phyloP scores from a whole-genome alignment of 2,329 filamentous ascomycete species.

The Ophiocordyceps camponoti-saundersi region DNA sequence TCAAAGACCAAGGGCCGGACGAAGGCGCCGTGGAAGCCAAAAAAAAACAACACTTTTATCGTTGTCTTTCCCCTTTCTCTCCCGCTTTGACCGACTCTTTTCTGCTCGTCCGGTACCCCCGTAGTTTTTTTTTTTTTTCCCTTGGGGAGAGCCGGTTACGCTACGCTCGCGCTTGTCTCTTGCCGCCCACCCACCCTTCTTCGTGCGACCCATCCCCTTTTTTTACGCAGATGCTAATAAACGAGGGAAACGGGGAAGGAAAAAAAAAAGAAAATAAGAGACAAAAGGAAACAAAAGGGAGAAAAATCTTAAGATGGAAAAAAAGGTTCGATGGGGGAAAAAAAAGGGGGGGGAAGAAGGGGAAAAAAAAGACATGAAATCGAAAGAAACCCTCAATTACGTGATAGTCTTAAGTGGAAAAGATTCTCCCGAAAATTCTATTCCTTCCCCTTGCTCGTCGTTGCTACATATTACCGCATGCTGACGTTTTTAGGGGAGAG shows the following conservation, averaged over 20 bases:
- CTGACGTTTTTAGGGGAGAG: too few relatives aligned
- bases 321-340: neutral
- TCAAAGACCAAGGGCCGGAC: neutral
- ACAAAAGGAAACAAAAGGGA: neutral
- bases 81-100: conserved; percentile 4
- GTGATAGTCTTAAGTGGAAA: too few relatives aligned
- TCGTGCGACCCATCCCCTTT: neutral
- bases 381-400: too few relatives aligned
- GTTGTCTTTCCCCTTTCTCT: neutral
- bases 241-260: neutral
- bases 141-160: too few relatives aligned
- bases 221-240: too few relatives aligned
- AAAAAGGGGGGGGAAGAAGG: neutral
- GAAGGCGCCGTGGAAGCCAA: neutral
- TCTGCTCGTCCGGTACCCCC: neutral
- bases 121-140: too few relatives aligned
- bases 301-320: neutral
- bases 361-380: neutral
- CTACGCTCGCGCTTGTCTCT: neutral
- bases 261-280: neutral
- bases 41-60: neutral
- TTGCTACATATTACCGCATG: too few relatives aligned
- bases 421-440: too few relatives aligned
- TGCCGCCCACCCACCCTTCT: neutral
- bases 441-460: too few relatives aligned